Conservation (phyloP, 139 green algal genomes). For the Bryopsis sp. region DNA sequence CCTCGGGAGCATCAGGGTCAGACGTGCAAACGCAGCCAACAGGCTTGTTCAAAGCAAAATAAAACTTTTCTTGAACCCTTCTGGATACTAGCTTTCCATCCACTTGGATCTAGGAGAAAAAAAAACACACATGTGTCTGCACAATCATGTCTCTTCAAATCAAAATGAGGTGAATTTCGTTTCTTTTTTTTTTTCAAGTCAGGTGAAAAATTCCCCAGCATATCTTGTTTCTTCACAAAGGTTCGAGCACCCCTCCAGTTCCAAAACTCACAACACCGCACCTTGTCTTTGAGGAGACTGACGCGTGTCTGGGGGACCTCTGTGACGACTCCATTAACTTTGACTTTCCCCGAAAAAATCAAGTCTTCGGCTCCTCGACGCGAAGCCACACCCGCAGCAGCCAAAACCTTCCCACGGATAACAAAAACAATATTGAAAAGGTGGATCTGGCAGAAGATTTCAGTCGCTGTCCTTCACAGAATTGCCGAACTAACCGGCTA, state of each 20-base stretch:
- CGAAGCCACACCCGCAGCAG: conserved; percentile 70
- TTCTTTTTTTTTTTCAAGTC: no score
- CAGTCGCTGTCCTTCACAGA: no score
- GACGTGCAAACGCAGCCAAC: conserved; percentile 67
- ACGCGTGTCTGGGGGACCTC: conserved; percentile 43
- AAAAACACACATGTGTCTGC: background rate
- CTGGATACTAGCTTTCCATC: background rate
- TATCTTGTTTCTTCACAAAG: background rate
- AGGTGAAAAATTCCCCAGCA: background rate
- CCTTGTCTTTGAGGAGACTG: conserved; percentile 32
- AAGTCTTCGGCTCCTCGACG: conserved; percentile 69
- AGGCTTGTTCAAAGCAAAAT: conserved; percentile 52
- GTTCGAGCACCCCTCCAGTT: background rate
- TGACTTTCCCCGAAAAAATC: conserved; percentile 63
- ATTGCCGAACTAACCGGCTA: no score
- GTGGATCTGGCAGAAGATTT: no score
- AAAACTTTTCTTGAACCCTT: background rate
- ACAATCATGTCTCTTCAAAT: background rate
- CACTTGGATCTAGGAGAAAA: background rate
- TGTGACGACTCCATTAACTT: conserved; percentile 71
- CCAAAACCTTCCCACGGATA: no score
- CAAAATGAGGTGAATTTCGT: conserved; percentile 6
- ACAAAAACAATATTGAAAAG: no score
- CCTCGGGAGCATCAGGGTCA: background rate
- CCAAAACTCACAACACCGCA: background rate